Evolutionary conservation across 2,329 filamentous ascomycete species (phyloP).

Genomic region (Monosporascus sp.): DNA sequence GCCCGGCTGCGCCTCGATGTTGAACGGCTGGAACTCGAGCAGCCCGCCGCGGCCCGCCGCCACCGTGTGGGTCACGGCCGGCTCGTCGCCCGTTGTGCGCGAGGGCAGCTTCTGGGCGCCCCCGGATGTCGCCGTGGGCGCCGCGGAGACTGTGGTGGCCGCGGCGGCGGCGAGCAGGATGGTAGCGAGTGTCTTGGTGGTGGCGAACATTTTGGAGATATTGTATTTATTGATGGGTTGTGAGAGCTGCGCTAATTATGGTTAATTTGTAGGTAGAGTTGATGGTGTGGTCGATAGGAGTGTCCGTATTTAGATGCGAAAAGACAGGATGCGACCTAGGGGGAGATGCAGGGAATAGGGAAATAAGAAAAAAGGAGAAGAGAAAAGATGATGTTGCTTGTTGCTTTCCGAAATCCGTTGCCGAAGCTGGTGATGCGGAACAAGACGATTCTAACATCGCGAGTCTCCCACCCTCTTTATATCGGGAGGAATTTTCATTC

Average conservation of each 20-base stretch:
- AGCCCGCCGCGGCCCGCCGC: constrained; percentile 38
- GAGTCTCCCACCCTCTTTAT: neutral
- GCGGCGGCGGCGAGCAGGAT: constrained; percentile 22
- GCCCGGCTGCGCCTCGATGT: constrained; percentile 42
- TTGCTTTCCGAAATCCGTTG: neutral
- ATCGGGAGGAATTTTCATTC: neutral
- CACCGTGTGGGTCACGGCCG: constrained; percentile 40
- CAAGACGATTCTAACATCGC: neutral
- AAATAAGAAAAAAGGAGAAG: neutral
- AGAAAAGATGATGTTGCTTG: neutral
- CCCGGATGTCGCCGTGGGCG: constrained; percentile 29
- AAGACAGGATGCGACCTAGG: neutral
- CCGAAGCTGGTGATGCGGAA: neutral
- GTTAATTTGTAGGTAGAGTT: too few relatives aligned
- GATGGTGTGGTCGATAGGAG: too few relatives aligned
- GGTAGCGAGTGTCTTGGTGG: constrained; percentile 21
- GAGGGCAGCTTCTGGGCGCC: constrained; percentile 18
- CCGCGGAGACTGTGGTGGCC: constrained; percentile 21
- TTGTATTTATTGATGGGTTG: neutral
- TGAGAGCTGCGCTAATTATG: too few relatives aligned
- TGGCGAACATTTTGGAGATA: constrained; percentile 27
- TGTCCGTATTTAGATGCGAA: neutral
- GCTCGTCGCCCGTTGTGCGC: constrained; percentile 28
- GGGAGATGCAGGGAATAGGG: neutral
- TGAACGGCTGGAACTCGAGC: constrained; percentile 46